Evolutionary conservation across 768 basidiomycete genomes (phyloP), one percentile per base, ranked within the genome.

Genomic region (button mushroom (Agaricus bisporus)): DNA sequence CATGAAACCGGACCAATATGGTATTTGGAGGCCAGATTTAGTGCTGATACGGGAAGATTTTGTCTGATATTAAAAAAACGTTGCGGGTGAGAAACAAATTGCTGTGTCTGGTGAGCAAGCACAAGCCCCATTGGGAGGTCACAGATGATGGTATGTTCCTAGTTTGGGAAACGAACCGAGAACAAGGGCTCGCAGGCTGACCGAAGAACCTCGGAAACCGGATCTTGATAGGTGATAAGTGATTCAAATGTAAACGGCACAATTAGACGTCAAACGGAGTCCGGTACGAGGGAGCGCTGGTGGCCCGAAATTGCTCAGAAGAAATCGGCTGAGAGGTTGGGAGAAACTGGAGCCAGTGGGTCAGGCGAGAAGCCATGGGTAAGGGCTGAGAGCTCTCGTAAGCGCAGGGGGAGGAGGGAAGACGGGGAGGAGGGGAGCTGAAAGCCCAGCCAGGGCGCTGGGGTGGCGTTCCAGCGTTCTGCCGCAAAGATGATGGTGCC

Each of bases 61-160:
- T 44, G 28, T 29, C 52, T 54, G 64, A 68, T 64, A 77, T 78
- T 70, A 77, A 77, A 74, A 68, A 64, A 73, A 75, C 75, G 77
- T 72, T 75, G 74, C 68, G 58, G 53, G 59, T 58, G 56, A 49
- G 63, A 61, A 61, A 60, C 4, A 63, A 38, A 63, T 60, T 60
- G 63, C 59, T 55, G 60, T 58, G 50, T 55, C 41, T 18, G 54
- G 52, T 51, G 58, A 44, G 54, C 58, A 63, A 64, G 64, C 58
- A 63, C 63, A 41, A 48, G 43, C 56, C 44, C 52, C 29, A 55
- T 60, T 54, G 55, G 29, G 17, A 37, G 54, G 58, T 60, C 53
- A 53, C 53, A 29, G 35, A 28, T 51, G 44, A 51, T 46, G 50
- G 51, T 51, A 51, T 51, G 58, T 60, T 48, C 58, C 51, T 36